phyloP scores from a whole-genome alignment of 108 stramenopile species.

The Skeletonema potamos region DNA sequence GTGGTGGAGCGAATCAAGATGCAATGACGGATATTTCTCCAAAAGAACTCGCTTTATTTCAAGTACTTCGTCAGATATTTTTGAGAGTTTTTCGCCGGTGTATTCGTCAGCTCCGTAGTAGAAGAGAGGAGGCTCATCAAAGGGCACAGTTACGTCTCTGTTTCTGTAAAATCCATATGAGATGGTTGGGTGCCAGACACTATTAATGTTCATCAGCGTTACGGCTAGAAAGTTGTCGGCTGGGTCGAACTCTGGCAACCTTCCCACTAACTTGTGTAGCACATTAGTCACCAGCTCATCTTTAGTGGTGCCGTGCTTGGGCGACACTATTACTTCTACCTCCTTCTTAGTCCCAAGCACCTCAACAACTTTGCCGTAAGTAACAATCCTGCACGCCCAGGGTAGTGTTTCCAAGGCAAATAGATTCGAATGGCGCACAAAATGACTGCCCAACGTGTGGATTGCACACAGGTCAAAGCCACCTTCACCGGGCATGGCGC shows the following conservation, averaged over 20 bases:
- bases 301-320: constrained; percentile 19
- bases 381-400: constrained; percentile 56
- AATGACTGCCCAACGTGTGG: constrained; percentile 47
- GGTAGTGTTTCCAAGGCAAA: constrained; percentile 62
- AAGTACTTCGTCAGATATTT: constrained; percentile 52
- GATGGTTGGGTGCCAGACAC: constrained; percentile 64
- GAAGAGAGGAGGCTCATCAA: constrained; percentile 59
- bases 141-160: constrained; percentile 36
- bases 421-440: constrained; percentile 38
- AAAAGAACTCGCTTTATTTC: constrained; percentile 28
- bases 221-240: constrained; percentile 57
- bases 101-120: constrained; percentile 58
- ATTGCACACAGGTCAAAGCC: constrained; percentile 52
- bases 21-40: constrained; percentile 44
- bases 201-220: constrained; percentile 63
- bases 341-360: constrained; percentile 61
- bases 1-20: constrained; percentile 39
- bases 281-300: constrained; percentile 8
- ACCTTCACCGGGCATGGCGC: constrained; percentile 60
- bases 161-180: constrained; percentile 55
- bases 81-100: constrained; percentile 50
- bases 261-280: constrained; percentile 31
- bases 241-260: constrained; percentile 40
- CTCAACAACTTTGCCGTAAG: constrained; percentile 53
- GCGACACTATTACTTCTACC: constrained; percentile 48